Evolutionary conservation across 345 rosid genomes (phyloP).

Genomic region (Hirschfeldia incana): DNA sequence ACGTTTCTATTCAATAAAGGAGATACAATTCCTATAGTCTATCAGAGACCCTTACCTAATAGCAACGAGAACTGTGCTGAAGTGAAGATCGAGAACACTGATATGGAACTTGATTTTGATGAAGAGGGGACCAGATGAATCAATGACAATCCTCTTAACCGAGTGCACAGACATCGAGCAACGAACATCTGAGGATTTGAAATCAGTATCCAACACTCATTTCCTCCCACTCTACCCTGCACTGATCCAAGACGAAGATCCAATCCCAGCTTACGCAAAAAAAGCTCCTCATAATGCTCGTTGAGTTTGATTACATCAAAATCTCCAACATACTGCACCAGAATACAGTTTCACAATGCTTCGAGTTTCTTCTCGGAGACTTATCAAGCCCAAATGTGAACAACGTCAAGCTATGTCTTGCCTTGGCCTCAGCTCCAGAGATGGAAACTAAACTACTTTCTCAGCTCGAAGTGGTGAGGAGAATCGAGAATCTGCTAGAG

Average conservation of each 20-base stretch:
- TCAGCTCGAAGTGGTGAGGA: conserved; percentile 77
- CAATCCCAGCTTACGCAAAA: conserved; percentile 94
- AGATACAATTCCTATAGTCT: conserved; percentile 11
- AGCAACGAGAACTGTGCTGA: conserved; percentile 77
- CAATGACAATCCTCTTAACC: conserved; percentile 65
- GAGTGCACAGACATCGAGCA: conserved; percentile 57
- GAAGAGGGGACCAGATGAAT: conserved; percentile 90
- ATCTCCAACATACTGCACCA: conserved; percentile 70
- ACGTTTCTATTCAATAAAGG: too few relatives aligned
- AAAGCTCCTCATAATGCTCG: conserved; percentile 93
- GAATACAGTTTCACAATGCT: conserved; percentile 87
- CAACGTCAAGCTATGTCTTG: conserved; percentile 83
- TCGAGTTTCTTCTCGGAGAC: conserved; percentile 81
- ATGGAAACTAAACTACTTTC: conserved; percentile 89
- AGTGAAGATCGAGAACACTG: conserved; percentile 87
- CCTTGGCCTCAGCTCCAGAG: conserved; percentile 91
- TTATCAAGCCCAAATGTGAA: conserved; percentile 84
- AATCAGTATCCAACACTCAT: conserved; percentile 68
- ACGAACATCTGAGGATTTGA: conserved; percentile 59
- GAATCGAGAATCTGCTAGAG: conserved; percentile 84
- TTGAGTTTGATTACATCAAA: conserved; percentile 69
- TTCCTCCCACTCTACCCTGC: conserved; percentile 95
- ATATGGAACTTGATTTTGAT: conserved; percentile 97
- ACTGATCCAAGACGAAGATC: conserved; percentile 59
- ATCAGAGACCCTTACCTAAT: conserved; percentile 74